Base-by-base conservation (phyloP, 2,329 filamentous ascomycete species). In the Colletotrichum echinochloae region DNA sequence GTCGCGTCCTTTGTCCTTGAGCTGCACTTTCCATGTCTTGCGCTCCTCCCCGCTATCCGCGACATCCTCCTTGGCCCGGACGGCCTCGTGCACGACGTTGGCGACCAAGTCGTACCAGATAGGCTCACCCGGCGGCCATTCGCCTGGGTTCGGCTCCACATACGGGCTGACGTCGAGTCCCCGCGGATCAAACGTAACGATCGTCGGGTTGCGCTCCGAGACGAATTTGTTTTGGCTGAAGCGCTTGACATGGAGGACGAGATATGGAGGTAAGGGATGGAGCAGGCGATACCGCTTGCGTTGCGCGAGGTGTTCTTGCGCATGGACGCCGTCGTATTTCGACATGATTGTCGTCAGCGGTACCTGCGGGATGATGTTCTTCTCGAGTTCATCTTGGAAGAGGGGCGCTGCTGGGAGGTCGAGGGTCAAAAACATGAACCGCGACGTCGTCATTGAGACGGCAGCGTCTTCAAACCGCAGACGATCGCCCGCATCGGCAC, bases 221-320 rank as follows among this genome's bases (percentile, higher is more conserved):
- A 99, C 93, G 78, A 99, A 99, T 80, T 98, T 97, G 85, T 99
- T 99, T 74, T 92, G 91, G 75, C 91, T 94, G 86, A 99, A 99
- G 75, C 96, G 94, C 84, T 98, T 98, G 84, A 98, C 91, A 83
- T 99, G 95, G 83, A 99, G 94, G 63, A 96, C 85, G 23, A 99
- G 89, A 78, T 92, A 98, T 0, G 95, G 95, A 0, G 96, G 96
- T 0, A 99, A 86, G 0, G 96, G 96, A 77, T 97, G 95, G 57
- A 97, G 84, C 5, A 99, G 87, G 20, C 95, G 90, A 82, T 98
- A 98, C 41, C 96, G 91, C 76, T 95, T 92, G 73, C 96, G 91
- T 76, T 95, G 93, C 63, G 94, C 92, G 75, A 95, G 89, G 77
- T 95, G 94, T 78, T 99, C 96, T 78, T 97, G 95, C 0, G 94